Percentiles rank a stretch among this genome's conserved stretches.
These are phyloP conservation scores for Pleurotus ostreatus DNA, from an alignment of 768 basidiomycete genomes.

Conservation along the genomic window DNA sequence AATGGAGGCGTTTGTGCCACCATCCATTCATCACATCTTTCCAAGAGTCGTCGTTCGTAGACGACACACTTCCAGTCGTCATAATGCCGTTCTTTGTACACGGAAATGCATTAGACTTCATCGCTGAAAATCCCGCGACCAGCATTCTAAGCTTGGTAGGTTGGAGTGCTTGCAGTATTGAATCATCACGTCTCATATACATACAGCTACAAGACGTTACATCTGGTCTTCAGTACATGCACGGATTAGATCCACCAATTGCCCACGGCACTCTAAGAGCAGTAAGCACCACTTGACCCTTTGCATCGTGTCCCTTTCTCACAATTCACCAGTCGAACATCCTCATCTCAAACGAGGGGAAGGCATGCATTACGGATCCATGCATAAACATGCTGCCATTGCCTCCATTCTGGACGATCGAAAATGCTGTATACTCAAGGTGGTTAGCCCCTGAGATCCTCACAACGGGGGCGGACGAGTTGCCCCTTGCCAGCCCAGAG, in stretches of 20 bases:
- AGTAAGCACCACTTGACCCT: background rate
- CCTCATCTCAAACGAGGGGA: background rate
- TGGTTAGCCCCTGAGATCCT: slow-evolving; percentile 8
- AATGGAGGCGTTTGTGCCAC: background rate
- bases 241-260: background rate
- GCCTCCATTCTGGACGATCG: slow-evolving; percentile 3
- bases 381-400: slow-evolving; percentile 4
- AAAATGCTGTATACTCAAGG: slow-evolving; percentile 4
- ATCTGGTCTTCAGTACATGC: background rate
- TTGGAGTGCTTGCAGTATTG: background rate
- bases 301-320: background rate
- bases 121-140: background rate
- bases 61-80: background rate
- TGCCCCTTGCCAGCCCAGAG: background rate
- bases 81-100: background rate
- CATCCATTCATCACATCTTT: background rate
- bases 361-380: slow-evolving; percentile 1
- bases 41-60: background rate
- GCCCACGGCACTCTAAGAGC: slow-evolving; percentile 3
- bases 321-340: background rate
- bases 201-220: background rate
- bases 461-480: background rate
- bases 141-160: background rate
- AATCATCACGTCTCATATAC: background rate
- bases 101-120: background rate